phyloP scores from a whole-genome alignment of 495 filamentous ascomycete species.

The Cenococcum geophilum region DNA sequence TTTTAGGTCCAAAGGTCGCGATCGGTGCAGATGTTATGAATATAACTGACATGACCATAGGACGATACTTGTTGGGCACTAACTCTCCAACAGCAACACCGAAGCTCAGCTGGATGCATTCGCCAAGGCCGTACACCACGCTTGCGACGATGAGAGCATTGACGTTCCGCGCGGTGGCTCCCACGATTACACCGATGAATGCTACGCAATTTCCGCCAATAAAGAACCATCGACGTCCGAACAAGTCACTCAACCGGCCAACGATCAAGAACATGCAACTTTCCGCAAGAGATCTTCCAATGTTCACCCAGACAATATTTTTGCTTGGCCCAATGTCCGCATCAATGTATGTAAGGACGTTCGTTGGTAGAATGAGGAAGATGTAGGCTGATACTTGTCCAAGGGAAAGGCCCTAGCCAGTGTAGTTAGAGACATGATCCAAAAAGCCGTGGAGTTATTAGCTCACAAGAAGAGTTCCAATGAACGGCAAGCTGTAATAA shows the following conservation, averaged over 20 bases:
- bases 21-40: constrained; percentile 11
- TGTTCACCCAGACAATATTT: constrained; percentile 18
- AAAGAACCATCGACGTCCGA: constrained; percentile 30
- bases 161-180: constrained; percentile 27
- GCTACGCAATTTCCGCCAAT: constrained; percentile 25
- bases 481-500: constrained; percentile 10
- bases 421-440: not conserved
- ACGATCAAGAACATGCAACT: constrained; percentile 7
- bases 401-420: constrained; percentile 12
- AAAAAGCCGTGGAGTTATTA: not conserved
- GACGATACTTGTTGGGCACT: constrained; percentile 19
- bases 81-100: constrained; percentile 16
- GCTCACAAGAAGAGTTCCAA: constrained; percentile 14
- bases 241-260: constrained; percentile 17
- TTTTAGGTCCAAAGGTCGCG: constrained; percentile 22
- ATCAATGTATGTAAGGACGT: constrained; percentile 14
- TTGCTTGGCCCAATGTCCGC: constrained; percentile 20
- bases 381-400: constrained; percentile 19
- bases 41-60: constrained; percentile 15
- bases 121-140: constrained; percentile 13
- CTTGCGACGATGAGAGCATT: constrained; percentile 27
- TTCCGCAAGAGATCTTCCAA: constrained; percentile 12
- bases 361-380: constrained; percentile 19
- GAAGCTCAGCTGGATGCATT: constrained; percentile 17
- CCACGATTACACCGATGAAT: constrained; percentile 32